Conservation (phyloP, 2,329 filamentous ascomycete species). For the Purpureocillium lavendulum region DNA sequence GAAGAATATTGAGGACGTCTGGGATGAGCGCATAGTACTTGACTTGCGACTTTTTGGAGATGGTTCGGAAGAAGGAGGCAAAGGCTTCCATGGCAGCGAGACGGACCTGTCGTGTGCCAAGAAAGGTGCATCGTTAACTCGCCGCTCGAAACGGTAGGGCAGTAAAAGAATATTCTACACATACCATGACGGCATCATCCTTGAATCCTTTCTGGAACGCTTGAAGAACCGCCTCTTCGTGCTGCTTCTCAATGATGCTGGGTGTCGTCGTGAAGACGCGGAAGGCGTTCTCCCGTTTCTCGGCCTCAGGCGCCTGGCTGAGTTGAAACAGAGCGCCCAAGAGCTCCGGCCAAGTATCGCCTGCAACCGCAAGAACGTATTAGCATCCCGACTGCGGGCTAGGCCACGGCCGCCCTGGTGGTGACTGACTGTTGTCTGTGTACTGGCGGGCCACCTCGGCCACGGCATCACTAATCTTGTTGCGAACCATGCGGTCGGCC, state of each 20-base stretch:
- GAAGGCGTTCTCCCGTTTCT: slow-evolving; percentile 86
- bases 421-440: slow-evolving; percentile 70
- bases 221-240: slow-evolving; percentile 79
- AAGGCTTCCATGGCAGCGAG: slow-evolving; percentile 96
- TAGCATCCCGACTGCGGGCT: slow-evolving; percentile 8
- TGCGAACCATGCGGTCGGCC: slow-evolving; percentile 64
- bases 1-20: slow-evolving; percentile 88
- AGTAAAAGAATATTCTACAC: slow-evolving; percentile 13
- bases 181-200: slow-evolving; percentile 72
- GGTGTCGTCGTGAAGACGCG: slow-evolving; percentile 93
- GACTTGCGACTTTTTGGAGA: slow-evolving; percentile 77
- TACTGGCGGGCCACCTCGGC: slow-evolving; percentile 94
- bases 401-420: neutral
- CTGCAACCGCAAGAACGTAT: slow-evolving; percentile 35
- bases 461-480: slow-evolving; percentile 97
- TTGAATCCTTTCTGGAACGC: slow-evolving; percentile 91
- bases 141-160: neutral
- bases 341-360: slow-evolving; percentile 82
- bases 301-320: slow-evolving; percentile 75
- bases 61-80: slow-evolving; percentile 86
- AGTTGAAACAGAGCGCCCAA: slow-evolving; percentile 79
- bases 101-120: slow-evolving; percentile 52
- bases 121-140: neutral
- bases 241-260: slow-evolving; percentile 90
- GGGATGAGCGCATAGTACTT: slow-evolving; percentile 86